phyloP scores from a whole-genome alignment of 495 filamentous ascomycete genomes.

The Baudoinia panamericana region DNA sequence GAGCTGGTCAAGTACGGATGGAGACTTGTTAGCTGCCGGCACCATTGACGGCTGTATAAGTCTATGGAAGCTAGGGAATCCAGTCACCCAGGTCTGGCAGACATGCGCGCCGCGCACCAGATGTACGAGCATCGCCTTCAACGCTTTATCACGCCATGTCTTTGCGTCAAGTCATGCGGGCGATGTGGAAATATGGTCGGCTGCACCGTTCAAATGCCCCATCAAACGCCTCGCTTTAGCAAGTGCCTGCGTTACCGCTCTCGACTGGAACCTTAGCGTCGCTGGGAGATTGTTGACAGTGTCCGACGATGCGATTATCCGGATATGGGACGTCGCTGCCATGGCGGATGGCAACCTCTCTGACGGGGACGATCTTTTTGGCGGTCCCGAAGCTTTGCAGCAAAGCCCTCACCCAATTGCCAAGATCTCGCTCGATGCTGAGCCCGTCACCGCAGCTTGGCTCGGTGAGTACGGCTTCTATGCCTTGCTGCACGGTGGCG shows the following conservation, averaged over 20 bases:
- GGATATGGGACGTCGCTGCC: constrained; percentile 4
- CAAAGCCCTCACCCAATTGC: background rate
- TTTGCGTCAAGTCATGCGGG: background rate
- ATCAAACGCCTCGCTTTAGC: background rate
- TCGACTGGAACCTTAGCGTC: constrained; percentile 3
- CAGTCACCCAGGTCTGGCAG: background rate
- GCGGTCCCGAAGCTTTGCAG: constrained; percentile 1
- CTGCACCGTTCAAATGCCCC: background rate
- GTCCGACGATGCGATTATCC: background rate
- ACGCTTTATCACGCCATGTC: background rate
- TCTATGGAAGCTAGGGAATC: background rate
- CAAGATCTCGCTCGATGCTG: background rate
- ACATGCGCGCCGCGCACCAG: background rate
- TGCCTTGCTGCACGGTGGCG: background rate
- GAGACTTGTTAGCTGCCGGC: background rate
- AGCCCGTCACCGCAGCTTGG: background rate
- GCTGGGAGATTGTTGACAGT: constrained; percentile 5
- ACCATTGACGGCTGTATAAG: constrained; percentile 3
- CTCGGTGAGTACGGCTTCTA: constrained; percentile 3
- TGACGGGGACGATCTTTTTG: constrained; percentile 8
- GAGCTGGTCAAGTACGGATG: background rate
- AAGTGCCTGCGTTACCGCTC: background rate
- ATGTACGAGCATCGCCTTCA: background rate
- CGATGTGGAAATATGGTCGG: background rate
- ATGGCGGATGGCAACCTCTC: background rate